Evolutionary conservation across 1,284 basidiomycete species (phyloP), one percentile per base, ranked within the genome.

Genomic region (Austroboletus niveus): DNA sequence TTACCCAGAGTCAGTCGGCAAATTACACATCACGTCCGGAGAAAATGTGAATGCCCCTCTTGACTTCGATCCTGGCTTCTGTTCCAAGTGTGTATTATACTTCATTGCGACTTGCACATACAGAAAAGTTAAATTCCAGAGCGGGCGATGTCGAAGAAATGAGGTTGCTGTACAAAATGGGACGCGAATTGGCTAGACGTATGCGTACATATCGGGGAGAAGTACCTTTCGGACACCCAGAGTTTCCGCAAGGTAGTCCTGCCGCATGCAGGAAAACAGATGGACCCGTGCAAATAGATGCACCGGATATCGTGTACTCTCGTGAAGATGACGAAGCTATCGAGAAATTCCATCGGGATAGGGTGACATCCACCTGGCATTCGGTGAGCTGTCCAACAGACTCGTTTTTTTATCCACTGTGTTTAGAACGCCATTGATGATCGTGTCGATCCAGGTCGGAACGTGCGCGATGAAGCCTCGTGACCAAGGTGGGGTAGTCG

Each of bases 191-290:
- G 6, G 2, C 73, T 3, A 75, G 85, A 20, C 78, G 84, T 2
- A 77, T 86, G 76, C 69, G 72, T 0, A 64, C 65, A 22, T 87
- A 76, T 64, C 73, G 78, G 2, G 85, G 84, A 5, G 84, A 85
- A 55, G 62, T 73, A 2, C 45, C 60, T 1, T 49, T 59, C 1
- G 59, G 58, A 12, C 79, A 86, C 57, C 85, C 85, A 0, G 48
- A 54, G 7, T 87, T 86, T 62, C 57, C 75, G 2, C 54, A 63
- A 1, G 72, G 66, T 2, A 81, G 81, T 45, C 52, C 66, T 1
- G 84, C 82, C 0, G 69, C 68, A 0, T 67, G 69, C 17, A 58
- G 60, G 27, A 61, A 61, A 20, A 54, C 61, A 0, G 61, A 61
- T 12, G 63, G 55, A 0, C 77, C 81, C 0, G 75, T 75, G 1